Conservation (phyloP, 2,329 filamentous ascomycete species). For the Phaeosphaeria sp. region DNA sequence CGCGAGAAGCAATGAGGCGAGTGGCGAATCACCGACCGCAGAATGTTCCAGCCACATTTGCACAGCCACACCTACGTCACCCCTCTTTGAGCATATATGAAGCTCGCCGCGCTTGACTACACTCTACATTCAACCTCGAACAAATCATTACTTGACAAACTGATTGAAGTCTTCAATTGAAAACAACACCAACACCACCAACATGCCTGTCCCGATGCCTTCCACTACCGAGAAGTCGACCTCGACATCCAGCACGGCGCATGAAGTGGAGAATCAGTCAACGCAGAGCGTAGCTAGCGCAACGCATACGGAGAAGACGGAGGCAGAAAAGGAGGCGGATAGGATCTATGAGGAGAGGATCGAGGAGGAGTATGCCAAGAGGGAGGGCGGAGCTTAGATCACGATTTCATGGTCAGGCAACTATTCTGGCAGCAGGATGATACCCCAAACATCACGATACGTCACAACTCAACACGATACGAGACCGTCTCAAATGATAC, state of each 20-base stretch:
- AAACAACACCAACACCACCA: slow-evolving; percentile 3
- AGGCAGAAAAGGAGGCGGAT: slow-evolving; percentile 43
- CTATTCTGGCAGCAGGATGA: slow-evolving; percentile 2
- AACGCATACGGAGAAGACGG: slow-evolving; percentile 32
- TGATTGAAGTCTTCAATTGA: no score
- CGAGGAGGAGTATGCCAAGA: slow-evolving; percentile 50
- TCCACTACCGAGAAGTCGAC: slow-evolving; percentile 25
- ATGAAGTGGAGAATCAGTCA: slow-evolving; percentile 26
- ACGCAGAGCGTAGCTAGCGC: slow-evolving; percentile 39
- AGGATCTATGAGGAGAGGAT: slow-evolving; percentile 47
- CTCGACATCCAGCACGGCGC: slow-evolving; percentile 29
- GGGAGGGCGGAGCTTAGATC: slow-evolving; percentile 46
- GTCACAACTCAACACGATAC: neutral
- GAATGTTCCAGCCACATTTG: slow-evolving; percentile 32
- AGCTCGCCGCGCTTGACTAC: neutral
- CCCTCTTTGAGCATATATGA: neutral
- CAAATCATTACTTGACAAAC: no score
- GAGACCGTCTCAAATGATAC: neutral
- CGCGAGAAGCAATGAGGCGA: neutral
- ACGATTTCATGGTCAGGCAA: neutral
- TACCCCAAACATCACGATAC: slow-evolving; percentile 1
- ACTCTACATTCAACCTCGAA: neutral
- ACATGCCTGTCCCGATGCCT: slow-evolving; percentile 37
- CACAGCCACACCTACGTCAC: slow-evolving; percentile 30
- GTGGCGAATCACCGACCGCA: slow-evolving; percentile 16